Conservation (phyloP, 1,284 basidiomycete species). For the Austroboletus niveus region DNA sequence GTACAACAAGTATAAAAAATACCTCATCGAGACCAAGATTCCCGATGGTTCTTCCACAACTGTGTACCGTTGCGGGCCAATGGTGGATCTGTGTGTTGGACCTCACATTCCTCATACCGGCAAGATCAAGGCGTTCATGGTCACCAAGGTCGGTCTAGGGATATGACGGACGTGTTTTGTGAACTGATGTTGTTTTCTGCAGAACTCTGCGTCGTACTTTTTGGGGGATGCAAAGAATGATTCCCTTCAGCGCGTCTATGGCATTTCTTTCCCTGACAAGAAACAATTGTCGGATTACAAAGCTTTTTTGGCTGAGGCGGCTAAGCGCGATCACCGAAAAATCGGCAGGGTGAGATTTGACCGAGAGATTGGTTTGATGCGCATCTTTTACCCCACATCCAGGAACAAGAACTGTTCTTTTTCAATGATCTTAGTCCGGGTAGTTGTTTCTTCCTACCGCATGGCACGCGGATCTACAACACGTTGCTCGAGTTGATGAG, state of each 20-base stretch:
- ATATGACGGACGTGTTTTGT: not conserved
- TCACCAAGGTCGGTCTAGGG: constrained; percentile 71
- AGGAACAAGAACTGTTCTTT: constrained; percentile 98
- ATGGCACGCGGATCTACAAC: constrained; percentile 98
- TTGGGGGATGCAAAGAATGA: constrained; percentile 94
- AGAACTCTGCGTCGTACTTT: constrained; percentile 99
- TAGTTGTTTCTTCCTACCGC: constrained; percentile 95
- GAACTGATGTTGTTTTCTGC: not conserved
- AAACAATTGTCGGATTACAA: constrained; percentile 97
- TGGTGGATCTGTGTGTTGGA: constrained; percentile 97
- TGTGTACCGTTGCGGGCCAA: constrained; percentile 97
- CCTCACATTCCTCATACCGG: constrained; percentile 98
- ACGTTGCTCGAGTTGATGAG: constrained; percentile 88
- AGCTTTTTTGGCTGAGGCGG: constrained; percentile 93
- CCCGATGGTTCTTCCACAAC: constrained; percentile 97
- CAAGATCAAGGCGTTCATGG: constrained; percentile 94
- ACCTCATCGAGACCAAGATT: constrained; percentile 95
- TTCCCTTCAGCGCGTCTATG: constrained; percentile 95
- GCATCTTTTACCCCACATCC: constrained; percentile 11
- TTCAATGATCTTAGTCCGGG: constrained; percentile 97
- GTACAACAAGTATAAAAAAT: constrained; percentile 99
- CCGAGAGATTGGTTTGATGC: constrained; percentile 1
- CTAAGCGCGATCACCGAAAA: constrained; percentile 95
- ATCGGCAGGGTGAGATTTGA: constrained; percentile 70
- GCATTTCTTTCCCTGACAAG: constrained; percentile 98